phyloP scores from a whole-genome alignment of 805 yeast genomes.

The Cyberlindnera galapagoensis region DNA sequence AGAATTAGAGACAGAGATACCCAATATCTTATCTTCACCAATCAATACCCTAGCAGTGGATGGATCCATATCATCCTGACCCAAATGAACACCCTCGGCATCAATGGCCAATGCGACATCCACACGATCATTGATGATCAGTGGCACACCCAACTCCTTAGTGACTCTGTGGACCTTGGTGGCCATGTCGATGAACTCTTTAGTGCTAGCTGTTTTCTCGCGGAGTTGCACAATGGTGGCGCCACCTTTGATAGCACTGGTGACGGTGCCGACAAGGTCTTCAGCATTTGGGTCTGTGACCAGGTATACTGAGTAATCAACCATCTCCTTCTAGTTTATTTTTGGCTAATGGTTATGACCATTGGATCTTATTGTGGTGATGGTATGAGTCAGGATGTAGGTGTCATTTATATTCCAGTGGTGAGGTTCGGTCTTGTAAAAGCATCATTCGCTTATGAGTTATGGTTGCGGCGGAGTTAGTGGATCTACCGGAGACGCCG shows the following conservation, averaged over 20 bases:
- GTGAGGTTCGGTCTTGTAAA: too few relatives aligned
- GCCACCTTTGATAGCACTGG: slow-evolving; percentile 68
- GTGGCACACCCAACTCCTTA: slow-evolving; percentile 52
- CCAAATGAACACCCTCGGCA: slow-evolving; percentile 91
- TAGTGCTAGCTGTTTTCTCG: slow-evolving; percentile 68
- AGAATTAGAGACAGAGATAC: slow-evolving; percentile 62
- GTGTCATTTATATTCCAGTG: too few relatives aligned
- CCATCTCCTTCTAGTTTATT: too few relatives aligned
- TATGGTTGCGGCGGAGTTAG: too few relatives aligned
- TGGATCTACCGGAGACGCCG: too few relatives aligned
- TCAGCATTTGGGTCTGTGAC: slow-evolving; percentile 81
- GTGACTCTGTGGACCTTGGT: slow-evolving; percentile 55
- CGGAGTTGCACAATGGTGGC: slow-evolving; percentile 79
- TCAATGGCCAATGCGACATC: slow-evolving; percentile 87
- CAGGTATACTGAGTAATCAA: slow-evolving; percentile 59
- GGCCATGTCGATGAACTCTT: slow-evolving; percentile 61
- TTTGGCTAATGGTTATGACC: too few relatives aligned
- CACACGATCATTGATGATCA: slow-evolving; percentile 78
- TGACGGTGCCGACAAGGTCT: slow-evolving; percentile 46
- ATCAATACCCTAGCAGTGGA: slow-evolving; percentile 50
- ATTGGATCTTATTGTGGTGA: too few relatives aligned
- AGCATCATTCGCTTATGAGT: too few relatives aligned
- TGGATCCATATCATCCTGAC: slow-evolving; percentile 77
- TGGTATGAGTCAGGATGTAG: too few relatives aligned
- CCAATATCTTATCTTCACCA: slow-evolving; percentile 72